Base-by-base conservation (phyloP, 2,329 filamentous ascomycete genomes). In the Neonectria faginata region DNA sequence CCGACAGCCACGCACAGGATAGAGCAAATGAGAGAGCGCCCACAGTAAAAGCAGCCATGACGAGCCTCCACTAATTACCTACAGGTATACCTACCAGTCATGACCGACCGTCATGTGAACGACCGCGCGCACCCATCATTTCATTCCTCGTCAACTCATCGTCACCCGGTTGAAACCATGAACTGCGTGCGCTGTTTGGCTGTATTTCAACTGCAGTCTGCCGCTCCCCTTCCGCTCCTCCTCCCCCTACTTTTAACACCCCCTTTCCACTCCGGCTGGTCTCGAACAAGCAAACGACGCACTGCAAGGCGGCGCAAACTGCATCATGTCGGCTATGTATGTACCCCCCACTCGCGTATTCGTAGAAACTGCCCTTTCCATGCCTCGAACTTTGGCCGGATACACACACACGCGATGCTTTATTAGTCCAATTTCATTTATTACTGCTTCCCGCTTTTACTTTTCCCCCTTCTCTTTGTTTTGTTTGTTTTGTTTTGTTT, bases 1-100 rank as follows among this genome's bases (percentile, higher is more conserved):
- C 25, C 6, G 25, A 25, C 25, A 25, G 25, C 25, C 25, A 25
- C 25, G 25, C 25, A 25, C 25, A 25, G 25, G 25, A 25, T 25
- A 25, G 25, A 25, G 25, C 25, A 5, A 25, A 5, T 6, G 25
- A 25, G 25, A 22, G 22, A 25, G 33, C 16, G 33, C 14, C 33
- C 33, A 36, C 33, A 36, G 33, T 5, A 14, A 31, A 20, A 55
- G 56, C 41, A 57, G 61, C 60, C 52, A 68, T 70, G 62, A 67
- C 68, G 55, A 65, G 53, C 22, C 22, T 25, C 22, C 22, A 25
- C 22, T 4, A 25, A 25, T 25, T 25, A 5, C 22, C 22, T 25
- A 25, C 22, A 25, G 22, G 22, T 25, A 25, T 25, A 51, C 44
- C 64, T 54, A 68, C 41, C 65, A 65, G 66, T 59, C 64, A 71